Percentiles rank a stretch among this genome's conserved stretches.
phyloP scores from a whole-genome alignment of 208 protist genomes.

The Phytomonas francai region DNA sequence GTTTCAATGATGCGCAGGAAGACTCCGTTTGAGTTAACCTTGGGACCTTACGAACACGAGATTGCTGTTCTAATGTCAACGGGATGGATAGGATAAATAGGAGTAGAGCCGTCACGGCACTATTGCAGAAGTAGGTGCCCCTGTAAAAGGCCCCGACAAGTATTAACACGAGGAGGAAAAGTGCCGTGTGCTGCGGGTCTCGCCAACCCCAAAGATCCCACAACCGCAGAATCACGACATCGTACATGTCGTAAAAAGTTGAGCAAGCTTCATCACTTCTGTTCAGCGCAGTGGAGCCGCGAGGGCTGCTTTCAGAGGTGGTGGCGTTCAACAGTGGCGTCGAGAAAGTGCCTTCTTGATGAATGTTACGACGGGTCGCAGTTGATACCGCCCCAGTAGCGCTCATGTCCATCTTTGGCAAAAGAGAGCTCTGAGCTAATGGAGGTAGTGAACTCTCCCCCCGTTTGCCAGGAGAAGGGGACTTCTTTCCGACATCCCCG shows the following conservation, averaged over 20 bases:
- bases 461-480: neutral
- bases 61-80: conserved; percentile 16
- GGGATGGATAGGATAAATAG: conserved; percentile 12
- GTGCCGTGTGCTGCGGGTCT: conserved; percentile 21
- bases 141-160: neutral
- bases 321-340: no score
- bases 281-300: neutral
- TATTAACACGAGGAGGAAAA: conserved; percentile 8
- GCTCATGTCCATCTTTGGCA: neutral
- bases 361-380: neutral
- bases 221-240: conserved; percentile 20
- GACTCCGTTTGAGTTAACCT: neutral
- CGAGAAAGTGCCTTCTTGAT: no score
- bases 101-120: conserved; percentile 5
- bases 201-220: conserved; percentile 24
- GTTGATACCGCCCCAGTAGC: neutral
- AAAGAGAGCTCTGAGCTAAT: neutral
- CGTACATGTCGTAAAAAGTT: conserved; percentile 15
- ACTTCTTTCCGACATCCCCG: neutral
- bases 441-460: neutral
- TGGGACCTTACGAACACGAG: neutral
- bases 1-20: neutral
- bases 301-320: neutral
- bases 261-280: conserved; percentile 9
- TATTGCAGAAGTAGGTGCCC: neutral